These are phyloP conservation scores for Acaromyces ingoldii DNA, from an alignment of 1,284 basidiomycete genomes.

Conservation along the genomic window DNA sequence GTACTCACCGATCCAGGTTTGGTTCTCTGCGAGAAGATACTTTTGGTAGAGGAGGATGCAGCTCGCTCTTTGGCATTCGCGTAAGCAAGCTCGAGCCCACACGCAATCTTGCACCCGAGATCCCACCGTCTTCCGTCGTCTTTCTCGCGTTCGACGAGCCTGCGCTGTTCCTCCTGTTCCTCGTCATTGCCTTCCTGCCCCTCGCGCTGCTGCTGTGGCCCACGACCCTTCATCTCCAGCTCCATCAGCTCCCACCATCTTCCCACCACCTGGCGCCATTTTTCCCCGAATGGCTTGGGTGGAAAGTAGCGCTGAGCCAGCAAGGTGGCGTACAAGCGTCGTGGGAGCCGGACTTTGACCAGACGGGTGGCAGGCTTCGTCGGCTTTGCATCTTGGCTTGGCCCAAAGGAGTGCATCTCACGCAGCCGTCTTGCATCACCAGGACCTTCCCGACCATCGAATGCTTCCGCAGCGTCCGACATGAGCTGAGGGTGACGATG, in stretches of 20 bases:
- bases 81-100: conserved; percentile 40
- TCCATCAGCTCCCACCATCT: conserved; percentile 4
- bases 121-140: conserved; percentile 34
- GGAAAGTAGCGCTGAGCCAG: conserved; percentile 85
- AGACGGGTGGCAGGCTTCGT: not conserved
- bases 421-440: conserved; percentile 60
- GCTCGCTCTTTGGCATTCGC: conserved; percentile 1
- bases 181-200: conserved; percentile 6
- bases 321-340: conserved; percentile 71
- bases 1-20: not conserved
- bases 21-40: not conserved
- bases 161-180: not conserved
- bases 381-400: not conserved
- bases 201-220: conserved; percentile 14
- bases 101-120: conserved; percentile 39
- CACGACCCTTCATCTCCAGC: not conserved
- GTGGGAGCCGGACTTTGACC: conserved; percentile 25
- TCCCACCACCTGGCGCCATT: conserved; percentile 33
- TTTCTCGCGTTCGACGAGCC: no score
- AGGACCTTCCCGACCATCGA: conserved; percentile 74
- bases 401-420: conserved; percentile 2
- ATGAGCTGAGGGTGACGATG: conserved; percentile 63
- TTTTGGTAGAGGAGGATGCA: no score
- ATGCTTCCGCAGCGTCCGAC: conserved; percentile 79
- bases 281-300: conserved; percentile 74